Base-by-base conservation (phyloP, 306 rosid genomes). In the Gastrolobium bilobum region DNA sequence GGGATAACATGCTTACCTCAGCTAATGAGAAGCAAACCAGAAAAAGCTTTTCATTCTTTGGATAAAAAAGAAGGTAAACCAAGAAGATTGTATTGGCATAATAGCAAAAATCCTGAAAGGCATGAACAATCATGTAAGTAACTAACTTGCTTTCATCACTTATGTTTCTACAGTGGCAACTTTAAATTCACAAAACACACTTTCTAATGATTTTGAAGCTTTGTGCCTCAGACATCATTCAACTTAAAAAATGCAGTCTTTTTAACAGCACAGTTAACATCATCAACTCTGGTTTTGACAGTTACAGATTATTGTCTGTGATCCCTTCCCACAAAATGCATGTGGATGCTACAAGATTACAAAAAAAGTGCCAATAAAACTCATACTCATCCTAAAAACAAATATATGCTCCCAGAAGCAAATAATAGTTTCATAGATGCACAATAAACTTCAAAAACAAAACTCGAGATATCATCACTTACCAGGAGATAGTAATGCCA, bases 401-500 rank as follows among this genome's bases (percentile, higher is more conserved):
- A 35, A 50, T 1, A 53, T 34, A 15, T 20, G 73, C 58, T 40
- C 38, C 57, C 13, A 5, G 34, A 81, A 78, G 72, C 53, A 53
- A 53, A n/a, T 34, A 73, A n/a, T n/a, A 15, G 68, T 37, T 38
- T 53, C 33, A 75, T 11, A 37, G 1, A 29, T 8, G 33, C 35
- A 39, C 11, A 66, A 10, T 3, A 29, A 38, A 46, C 43, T 57
- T 43, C 43, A 62, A 20, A 33, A 37, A 59, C 54, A 43, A 14
- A 52, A 43, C 13, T 30, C 4, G 34, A 54, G 38, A 82, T 54
- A 57, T 78, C 10, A 53, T 51, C 48, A 70, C 87, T 86, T 86
- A 93, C 98, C 97, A 93, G 80, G 52, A 91, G 98, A 82, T 91
- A 93, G 84, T 93, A 93, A 84, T 93, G 98, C 98, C 97, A 93